Base-by-base conservation (phyloP, 805 yeast species). In the Alloascoidea hylecoeti region DNA sequence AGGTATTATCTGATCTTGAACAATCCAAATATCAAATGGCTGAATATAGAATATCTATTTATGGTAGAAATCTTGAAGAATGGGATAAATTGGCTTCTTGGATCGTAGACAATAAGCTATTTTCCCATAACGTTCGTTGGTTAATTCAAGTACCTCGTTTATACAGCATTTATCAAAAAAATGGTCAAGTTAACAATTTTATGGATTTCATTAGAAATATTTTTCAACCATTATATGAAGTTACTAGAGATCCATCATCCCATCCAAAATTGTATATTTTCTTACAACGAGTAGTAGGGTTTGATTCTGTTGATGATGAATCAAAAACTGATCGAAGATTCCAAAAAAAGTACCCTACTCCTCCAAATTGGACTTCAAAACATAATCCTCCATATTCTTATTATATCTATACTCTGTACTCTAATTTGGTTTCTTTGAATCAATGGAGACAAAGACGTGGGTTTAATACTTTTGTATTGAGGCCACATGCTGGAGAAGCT, bases 401-500 rank as follows among this genome's bases (percentile, higher is more conserved):
- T 64, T 89, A 86, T 58, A 57, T 92, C 46, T 92, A 92, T 61
- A 88, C 88, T 61, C 54, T 92, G 41, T 89, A 75, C 55, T 79
- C 96, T 18, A 88, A 88, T 58, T 57, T 92, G 57, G 75, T 94
- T 2, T 73, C 95, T 5, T 68, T 92, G 56, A 92, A 92, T 53
- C 75, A 78, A 45, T 80, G 89, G 75, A 74, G 99, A 59, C 61
- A 67, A 23, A 67, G 63, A 41, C 69, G 88, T 41, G 80, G 82
- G 0, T 81, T 74, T 58, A 88, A 82, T 55, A 86, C 96, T 0
- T 78, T 92, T 58, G 94, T 85, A 13, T 63, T 92, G 49, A 73
- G 98, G 50, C 99, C 99, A 3, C 99, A 92, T 57, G 84, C 95
- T 48, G 99, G 99, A 45, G 99, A 92, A 59, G 99, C 98, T n/a